Percentiles rank a stretch among this genome's conserved stretches.
Conservation (phyloP, 257 asterid species). For the Eustoma russellianum region DNA sequence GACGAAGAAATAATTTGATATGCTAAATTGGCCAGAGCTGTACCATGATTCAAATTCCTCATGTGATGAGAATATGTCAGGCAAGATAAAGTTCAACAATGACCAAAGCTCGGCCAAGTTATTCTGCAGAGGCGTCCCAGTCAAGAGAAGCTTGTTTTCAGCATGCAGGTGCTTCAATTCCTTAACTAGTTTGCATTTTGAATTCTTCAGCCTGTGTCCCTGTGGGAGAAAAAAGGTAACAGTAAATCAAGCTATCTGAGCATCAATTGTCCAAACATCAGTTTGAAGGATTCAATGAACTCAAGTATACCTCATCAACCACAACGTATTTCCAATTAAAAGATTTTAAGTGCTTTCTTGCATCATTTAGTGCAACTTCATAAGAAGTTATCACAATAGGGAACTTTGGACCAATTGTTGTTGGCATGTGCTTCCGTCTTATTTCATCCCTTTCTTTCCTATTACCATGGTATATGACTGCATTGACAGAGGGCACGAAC, state of each 20-base stretch:
- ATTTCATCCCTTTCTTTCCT: constrained; percentile 65
- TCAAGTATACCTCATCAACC: constrained; percentile 79
- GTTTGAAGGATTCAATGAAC: constrained; percentile 5
- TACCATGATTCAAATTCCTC: constrained; percentile 97
- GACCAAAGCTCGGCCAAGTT: constrained; percentile 99
- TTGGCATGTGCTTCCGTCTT: constrained; percentile 77
- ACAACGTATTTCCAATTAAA: constrained; percentile 87
- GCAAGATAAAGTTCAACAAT: constrained; percentile 86
- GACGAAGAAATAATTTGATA: too few relatives aligned
- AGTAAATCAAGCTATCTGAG: not conserved
- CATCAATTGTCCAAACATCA: constrained; percentile 4
- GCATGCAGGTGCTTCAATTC: constrained; percentile 51
- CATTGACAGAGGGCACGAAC: constrained; percentile 67
- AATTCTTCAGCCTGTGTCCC: constrained; percentile 97
- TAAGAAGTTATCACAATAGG: constrained; percentile 91
- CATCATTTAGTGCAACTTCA: constrained; percentile 71
- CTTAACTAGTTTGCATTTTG: constrained; percentile 69
- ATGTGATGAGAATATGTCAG: constrained; percentile 94
- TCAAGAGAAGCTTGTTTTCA: constrained; percentile 90
- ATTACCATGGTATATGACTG: constrained; percentile 79
- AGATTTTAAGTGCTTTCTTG: constrained; percentile 49
- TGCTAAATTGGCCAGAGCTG: not conserved
- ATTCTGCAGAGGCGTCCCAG: constrained; percentile 99
- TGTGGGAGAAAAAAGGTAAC: constrained; percentile 22
- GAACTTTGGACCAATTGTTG: constrained; percentile 67